Base-by-base conservation (phyloP, 163 green algal genomes). In the Scenedesmus sp. region DNA sequence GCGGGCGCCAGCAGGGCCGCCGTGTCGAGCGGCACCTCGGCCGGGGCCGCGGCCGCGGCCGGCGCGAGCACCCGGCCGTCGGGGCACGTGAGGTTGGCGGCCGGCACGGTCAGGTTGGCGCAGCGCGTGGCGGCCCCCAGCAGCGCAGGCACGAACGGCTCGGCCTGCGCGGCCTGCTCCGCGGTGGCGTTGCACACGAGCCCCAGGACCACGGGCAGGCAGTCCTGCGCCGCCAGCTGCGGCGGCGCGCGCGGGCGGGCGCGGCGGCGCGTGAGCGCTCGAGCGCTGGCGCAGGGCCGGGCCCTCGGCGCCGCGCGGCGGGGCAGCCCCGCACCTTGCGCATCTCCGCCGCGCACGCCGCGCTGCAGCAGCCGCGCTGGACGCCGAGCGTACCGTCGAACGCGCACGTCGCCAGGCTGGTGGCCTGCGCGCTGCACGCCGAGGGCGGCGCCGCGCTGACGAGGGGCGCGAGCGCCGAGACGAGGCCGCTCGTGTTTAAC, bases 371-470 rank as follows among this genome's bases (percentile, higher is more conserved):
- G 33, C 71, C 71, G 13, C 18, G 22, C 24, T 63, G 26, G 11
- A 80, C 39, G 3, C 31, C 29, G 2, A 80, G 71, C 14, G 26
- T 47, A 18, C 71, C 71, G 45, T 80, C 71, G 63, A 80, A 63
- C 28, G 71, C 71, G 58, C 71, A 80, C 6, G n/a, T 34, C 15
- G 71, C 71, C 45, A 80, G 45, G 22, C 36, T 29, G 2, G 42
- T 28, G 11, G 33, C 58, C 58, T 80, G 58, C 1, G 10, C 18
- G 20, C 26, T 45, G 71, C 71, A 80, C 2, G 44, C 26, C 13
- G 56, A 53, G 15, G 42, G 56, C 0, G 70, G 57, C 3, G 13
- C 70, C 58, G 31, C 18, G 1, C 2, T 33, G n/a, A 63, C 6
- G 15, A 80, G n/a, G 42, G 71, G 71, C 29, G 39, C 20, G 26